Percentiles rank a stretch among this genome's conserved stretches.
Conservation (phyloP, 75 land plant species). For the Sequoiadendron giganteum region DNA sequence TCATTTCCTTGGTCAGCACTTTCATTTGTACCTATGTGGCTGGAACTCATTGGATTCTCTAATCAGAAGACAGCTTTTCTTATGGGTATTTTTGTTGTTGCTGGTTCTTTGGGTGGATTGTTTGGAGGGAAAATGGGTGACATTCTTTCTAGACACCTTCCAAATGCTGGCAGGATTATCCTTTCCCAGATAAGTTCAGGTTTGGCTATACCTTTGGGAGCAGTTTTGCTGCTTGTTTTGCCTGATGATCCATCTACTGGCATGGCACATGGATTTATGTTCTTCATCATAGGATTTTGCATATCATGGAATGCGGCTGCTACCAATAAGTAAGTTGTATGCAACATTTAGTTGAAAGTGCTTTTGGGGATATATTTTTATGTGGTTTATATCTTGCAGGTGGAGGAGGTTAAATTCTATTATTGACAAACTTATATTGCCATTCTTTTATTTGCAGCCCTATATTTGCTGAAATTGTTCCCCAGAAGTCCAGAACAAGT, state of each 20-base stretch:
- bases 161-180: constrained; percentile 76
- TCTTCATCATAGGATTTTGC: constrained; percentile 58
- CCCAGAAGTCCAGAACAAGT: constrained; percentile 58
- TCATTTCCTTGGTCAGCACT: constrained; percentile 90
- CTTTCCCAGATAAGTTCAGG: constrained; percentile 80
- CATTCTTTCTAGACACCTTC: constrained; percentile 43
- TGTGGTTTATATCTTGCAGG: neutral
- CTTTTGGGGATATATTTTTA: neutral
- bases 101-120: constrained; percentile 64
- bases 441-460: constrained; percentile 47
- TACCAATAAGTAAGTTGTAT: constrained; percentile 67
- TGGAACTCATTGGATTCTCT: constrained; percentile 78
- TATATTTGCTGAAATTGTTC: constrained; percentile 87
- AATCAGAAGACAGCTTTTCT: constrained; percentile 59
- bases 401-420: neutral
- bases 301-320: constrained; percentile 83
- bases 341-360: neutral
- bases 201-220: constrained; percentile 69
- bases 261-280: constrained; percentile 49
- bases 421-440: constrained; percentile 8
- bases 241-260: constrained; percentile 57
- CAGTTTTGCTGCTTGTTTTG: constrained; percentile 52
- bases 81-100: constrained; percentile 50
- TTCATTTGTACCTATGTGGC: constrained; percentile 87
- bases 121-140: constrained; percentile 88